Conservation (phyloP, 2,329 filamentous ascomycete genomes). For the Aschersonia sp. region DNA sequence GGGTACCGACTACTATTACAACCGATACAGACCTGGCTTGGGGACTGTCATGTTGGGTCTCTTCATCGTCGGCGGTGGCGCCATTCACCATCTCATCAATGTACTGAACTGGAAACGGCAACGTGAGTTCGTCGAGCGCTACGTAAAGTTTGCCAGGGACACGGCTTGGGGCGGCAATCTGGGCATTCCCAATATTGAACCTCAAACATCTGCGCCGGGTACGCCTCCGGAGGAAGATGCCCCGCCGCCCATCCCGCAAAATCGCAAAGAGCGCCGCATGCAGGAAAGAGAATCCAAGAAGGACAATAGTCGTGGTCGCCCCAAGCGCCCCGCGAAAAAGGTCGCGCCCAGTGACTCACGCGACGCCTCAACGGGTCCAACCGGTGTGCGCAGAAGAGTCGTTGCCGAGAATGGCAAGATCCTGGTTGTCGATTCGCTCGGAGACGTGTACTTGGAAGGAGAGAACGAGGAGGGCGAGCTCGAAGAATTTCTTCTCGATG, state of each 20-base stretch:
- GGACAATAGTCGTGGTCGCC: conserved; percentile 42
- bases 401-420: conserved; percentile 92
- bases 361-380: conserved; percentile 35
- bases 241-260: conserved; percentile 46
- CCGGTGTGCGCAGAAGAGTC: conserved; percentile 72
- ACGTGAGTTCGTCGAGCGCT: conserved; percentile 78
- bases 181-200: conserved; percentile 53
- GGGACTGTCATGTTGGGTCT: conserved; percentile 71
- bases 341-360: conserved; percentile 13
- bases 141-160: conserved; percentile 77
- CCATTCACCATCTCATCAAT: conserved; percentile 72
- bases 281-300: conserved; percentile 76
- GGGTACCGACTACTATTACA: conserved; percentile 97
- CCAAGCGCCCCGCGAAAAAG: conserved; percentile 26
- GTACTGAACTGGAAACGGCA: conserved; percentile 82
- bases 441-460: conserved; percentile 91
- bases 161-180: conserved; percentile 81
- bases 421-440: conserved; percentile 78
- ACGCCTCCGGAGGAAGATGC: conserved; percentile 31
- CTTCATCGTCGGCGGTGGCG: conserved; percentile 71
- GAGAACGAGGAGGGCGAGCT: conserved; percentile 73
- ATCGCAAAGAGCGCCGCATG: conserved; percentile 75
- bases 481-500: conserved; percentile 75
- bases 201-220: conserved; percentile 27
- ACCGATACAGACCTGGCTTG: conserved; percentile 78